phyloP scores from a whole-genome alignment of 2,329 filamentous ascomycete species.

The Arthrinium phaeospermum region DNA sequence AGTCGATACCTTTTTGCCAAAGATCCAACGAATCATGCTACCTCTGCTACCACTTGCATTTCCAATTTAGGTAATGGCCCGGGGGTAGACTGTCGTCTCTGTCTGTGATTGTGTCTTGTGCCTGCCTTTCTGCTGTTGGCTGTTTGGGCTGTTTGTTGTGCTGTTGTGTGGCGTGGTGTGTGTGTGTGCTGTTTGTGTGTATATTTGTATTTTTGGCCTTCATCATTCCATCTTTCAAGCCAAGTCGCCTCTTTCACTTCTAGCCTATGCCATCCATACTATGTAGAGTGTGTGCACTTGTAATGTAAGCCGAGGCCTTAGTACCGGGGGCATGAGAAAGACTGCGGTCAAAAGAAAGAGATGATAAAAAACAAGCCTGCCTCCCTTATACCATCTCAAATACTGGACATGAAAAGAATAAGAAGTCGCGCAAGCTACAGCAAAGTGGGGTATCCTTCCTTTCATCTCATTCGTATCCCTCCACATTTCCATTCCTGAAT shows the following conservation, averaged over 20 bases:
- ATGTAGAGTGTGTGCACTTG: not conserved
- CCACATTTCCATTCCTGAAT: conserved; percentile 23
- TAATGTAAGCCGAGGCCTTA: not conserved
- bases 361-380: conserved; percentile 26
- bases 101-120: not conserved
- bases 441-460: conserved; percentile 42
- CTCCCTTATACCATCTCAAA: conserved; percentile 36
- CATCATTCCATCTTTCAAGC: not conserved
- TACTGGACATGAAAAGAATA: conserved; percentile 35
- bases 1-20: conserved; percentile 22
- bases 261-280: not conserved
- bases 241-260: not conserved
- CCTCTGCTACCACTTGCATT: conserved; percentile 26
- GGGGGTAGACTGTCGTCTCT: not conserved
- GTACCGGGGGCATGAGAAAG: not conserved
- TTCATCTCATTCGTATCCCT: conserved; percentile 40
- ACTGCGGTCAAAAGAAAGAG: conserved; percentile 10
- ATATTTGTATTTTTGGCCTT: not conserved
- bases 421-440: conserved; percentile 26
- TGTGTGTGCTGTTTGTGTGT: not conserved
- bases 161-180: not conserved
- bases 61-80: conserved; percentile 29
- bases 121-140: not conserved
- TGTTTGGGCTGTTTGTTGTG: not conserved
- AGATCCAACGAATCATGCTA: conserved; percentile 25